Evolutionary conservation across 2,329 filamentous ascomycete species (phyloP).

Genomic region (Penicillium sp.): DNA sequence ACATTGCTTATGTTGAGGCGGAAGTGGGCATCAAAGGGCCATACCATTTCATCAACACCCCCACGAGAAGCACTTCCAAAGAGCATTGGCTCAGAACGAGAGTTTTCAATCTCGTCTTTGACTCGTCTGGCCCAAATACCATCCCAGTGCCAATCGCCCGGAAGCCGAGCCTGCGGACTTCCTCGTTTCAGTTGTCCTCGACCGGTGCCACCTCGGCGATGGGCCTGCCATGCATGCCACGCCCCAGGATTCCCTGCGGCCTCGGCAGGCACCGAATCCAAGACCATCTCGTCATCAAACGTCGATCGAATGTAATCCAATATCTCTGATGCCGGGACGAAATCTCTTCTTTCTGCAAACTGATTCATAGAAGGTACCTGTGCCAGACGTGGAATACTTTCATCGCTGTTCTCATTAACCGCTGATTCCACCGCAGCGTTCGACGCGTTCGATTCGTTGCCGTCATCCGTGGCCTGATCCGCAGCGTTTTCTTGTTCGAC

Average conservation of each 20-base stretch:
- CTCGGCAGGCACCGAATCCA: slow-evolving; percentile 76
- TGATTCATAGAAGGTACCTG: slow-evolving; percentile 18
- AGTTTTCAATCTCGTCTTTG: slow-evolving; percentile 71
- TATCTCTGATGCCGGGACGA: slow-evolving; percentile 63
- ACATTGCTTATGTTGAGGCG: too few relatives aligned
- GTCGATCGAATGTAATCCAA: slow-evolving; percentile 77
- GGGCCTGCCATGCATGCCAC: slow-evolving; percentile 87
- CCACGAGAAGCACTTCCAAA: slow-evolving; percentile 63
- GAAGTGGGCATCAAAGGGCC: not conserved
- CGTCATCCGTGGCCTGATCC: not conserved
- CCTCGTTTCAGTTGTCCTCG: slow-evolving; percentile 40
- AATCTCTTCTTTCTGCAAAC: slow-evolving; percentile 32
- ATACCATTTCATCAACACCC: slow-evolving; percentile 69
- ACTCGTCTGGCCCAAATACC: slow-evolving; percentile 94
- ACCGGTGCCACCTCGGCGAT: slow-evolving; percentile 51
- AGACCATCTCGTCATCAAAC: slow-evolving; percentile 72
- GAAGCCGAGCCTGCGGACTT: slow-evolving; percentile 54
- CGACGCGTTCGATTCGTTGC: slow-evolving; percentile 2
- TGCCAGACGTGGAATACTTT: slow-evolving; percentile 4
- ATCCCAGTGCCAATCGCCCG: slow-evolving; percentile 95
- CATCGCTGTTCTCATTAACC: not conserved
- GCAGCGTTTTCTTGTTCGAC: not conserved
- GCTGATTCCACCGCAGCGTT: not conserved
- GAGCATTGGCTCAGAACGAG: slow-evolving; percentile 74
- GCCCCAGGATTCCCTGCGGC: slow-evolving; percentile 86